Evolutionary conservation across 2,329 filamentous ascomycete species (phyloP).

Genomic region (Penicillium thymicola): DNA sequence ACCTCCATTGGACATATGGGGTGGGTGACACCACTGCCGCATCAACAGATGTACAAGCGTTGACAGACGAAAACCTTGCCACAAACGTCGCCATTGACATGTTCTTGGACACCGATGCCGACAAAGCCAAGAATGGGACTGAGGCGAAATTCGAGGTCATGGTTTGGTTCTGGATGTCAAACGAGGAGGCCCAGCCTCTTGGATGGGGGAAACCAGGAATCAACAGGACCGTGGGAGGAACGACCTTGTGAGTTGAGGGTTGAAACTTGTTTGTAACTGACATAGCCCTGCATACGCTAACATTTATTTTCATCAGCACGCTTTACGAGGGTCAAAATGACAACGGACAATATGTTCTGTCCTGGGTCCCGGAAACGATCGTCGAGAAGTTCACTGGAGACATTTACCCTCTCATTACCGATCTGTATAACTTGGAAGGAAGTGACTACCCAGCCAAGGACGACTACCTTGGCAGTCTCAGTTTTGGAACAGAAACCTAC

Average conservation of each 20-base stretch:
- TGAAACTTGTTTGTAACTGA: background rate
- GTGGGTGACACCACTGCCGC: constrained; percentile 42
- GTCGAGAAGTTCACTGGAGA: constrained; percentile 48
- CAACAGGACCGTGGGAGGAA: constrained; percentile 42
- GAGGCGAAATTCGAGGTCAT: constrained; percentile 52
- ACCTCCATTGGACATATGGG: constrained; percentile 52
- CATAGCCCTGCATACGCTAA: background rate
- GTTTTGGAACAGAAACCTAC: constrained; percentile 53
- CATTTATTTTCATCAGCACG: constrained; percentile 3
- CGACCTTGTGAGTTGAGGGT: constrained; percentile 18
- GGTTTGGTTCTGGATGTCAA: constrained; percentile 55
- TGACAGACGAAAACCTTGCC: constrained; percentile 43
- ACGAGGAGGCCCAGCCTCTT: constrained; percentile 48
- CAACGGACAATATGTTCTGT: constrained; percentile 47
- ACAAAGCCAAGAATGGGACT: constrained; percentile 40
- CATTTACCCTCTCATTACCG: constrained; percentile 46
- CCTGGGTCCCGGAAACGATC: constrained; percentile 45
- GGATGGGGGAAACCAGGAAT: constrained; percentile 40
- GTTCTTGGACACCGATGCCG: constrained; percentile 52
- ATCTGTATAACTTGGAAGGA: constrained; percentile 36
- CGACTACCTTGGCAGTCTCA: constrained; percentile 53
- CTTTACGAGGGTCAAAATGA: constrained; percentile 35
- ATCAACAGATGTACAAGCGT: constrained; percentile 34
- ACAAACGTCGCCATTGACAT: constrained; percentile 60
- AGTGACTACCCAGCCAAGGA: constrained; percentile 37